Conservation (phyloP, 805 yeast species). For the Komagataella mondaviorum region DNA sequence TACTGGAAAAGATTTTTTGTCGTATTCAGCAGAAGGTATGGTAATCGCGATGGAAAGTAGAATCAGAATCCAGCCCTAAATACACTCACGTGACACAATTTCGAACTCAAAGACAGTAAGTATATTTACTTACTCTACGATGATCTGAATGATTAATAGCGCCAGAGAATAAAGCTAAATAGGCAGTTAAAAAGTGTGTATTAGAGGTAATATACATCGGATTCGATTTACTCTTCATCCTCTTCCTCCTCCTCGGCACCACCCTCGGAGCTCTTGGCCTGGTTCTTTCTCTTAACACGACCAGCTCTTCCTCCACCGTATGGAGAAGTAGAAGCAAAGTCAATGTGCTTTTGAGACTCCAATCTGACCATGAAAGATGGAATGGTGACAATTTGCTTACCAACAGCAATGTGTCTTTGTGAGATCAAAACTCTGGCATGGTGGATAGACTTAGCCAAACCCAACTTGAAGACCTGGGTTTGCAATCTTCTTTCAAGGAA, state of each 20-base stretch:
- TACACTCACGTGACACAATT: not conserved
- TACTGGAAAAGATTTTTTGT: constrained; percentile 1
- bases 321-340: constrained; percentile 97
- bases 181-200: not conserved
- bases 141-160: too few species aligned
- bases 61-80: not conserved
- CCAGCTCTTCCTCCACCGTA: constrained; percentile 99
- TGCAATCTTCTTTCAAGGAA: constrained; percentile 99
- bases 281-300: constrained; percentile 96
- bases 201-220: not conserved
- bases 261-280: constrained; percentile 48
- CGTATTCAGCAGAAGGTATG: not conserved
- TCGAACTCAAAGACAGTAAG: too few species aligned
- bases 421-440: constrained; percentile 98
- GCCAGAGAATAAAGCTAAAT: not conserved
- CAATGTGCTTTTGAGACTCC: constrained; percentile 99
- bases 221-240: constrained; percentile 33
- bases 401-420: constrained; percentile 99
- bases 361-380: constrained; percentile 99
- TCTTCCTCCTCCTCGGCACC: constrained; percentile 66
- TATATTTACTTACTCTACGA: too few species aligned
- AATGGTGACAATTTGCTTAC: constrained; percentile 97
- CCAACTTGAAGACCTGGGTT: constrained; percentile 99
- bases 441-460: constrained; percentile 98
- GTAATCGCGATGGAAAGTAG: not conserved